Conservation (phyloP, 108 stramenopile genomes). For the Skeletonema costatum region DNA sequence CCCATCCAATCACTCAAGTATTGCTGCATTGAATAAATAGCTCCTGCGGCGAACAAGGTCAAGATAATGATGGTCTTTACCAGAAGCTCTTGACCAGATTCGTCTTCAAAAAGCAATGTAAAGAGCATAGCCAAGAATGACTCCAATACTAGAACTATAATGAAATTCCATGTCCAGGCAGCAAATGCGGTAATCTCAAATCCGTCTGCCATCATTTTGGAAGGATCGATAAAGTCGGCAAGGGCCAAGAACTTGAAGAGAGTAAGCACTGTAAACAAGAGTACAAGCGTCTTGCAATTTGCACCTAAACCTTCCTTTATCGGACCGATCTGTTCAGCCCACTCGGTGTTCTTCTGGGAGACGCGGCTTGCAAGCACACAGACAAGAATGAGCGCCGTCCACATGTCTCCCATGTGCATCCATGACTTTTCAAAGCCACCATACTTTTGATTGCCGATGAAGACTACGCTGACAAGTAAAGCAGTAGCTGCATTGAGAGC, state of each 20-base stretch:
- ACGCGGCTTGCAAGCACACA: background rate
- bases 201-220: constrained; percentile 36
- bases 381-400: constrained; percentile 13
- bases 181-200: constrained; percentile 37
- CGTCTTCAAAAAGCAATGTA: constrained; percentile 40
- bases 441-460: constrained; percentile 42
- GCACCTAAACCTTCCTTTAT: constrained; percentile 36
- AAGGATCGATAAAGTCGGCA: constrained; percentile 42
- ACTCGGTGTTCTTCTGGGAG: constrained; percentile 21
- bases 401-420: constrained; percentile 51
- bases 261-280: constrained; percentile 17
- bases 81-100: constrained; percentile 39
- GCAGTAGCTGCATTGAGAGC: constrained; percentile 37
- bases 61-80: constrained; percentile 29
- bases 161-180: constrained; percentile 35
- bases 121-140: constrained; percentile 20
- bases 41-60: constrained; percentile 16
- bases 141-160: constrained; percentile 26
- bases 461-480: constrained; percentile 34
- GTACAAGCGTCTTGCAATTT: constrained; percentile 46
- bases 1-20: constrained; percentile 47
- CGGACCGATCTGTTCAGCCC: constrained; percentile 33
- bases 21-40: constrained; percentile 24
- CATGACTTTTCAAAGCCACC: constrained; percentile 45
- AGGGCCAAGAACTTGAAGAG: constrained; percentile 36